Evolutionary conservation across 768 basidiomycete genomes (phyloP), one percentile per base, ranked within the genome.

Genomic region (Tricholoma hemisulphureum): DNA sequence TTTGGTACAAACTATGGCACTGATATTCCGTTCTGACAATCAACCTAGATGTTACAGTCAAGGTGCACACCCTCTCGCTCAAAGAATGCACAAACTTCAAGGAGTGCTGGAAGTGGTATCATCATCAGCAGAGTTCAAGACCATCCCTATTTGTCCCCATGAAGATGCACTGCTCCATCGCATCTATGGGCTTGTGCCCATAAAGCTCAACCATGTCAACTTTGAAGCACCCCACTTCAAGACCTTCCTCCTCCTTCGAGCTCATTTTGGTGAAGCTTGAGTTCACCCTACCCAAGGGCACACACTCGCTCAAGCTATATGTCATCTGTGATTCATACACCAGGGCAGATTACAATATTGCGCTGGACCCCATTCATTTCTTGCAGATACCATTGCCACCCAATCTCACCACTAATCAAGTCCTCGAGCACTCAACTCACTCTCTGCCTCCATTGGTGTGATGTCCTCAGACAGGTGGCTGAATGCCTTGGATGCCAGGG

Each of bases 161-260:
- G 97, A 98, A 75, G 92, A 94, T 53, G 68, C 79, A 0, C 73
- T 96, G 2, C 83, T 97, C 8, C 86, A 88, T 41, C 86, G 93
- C 8, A 92, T 97, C 59, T 98, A 98, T 69, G 94, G 98, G 68
- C 92, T 95, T 20, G 89, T 96, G 1, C 96, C 96, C 1, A 95
- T 98, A 77, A 98, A 98, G 75, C 82, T 98, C 37, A 87, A 91
- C 49, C 68, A 69, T 1, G 74, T 69, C 58, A 91, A 98, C 73
- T 98, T 93, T 73, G 93, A 95, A 67, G 89, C 91, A 16, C 97
- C 96, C 0, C 88, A 96, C 69, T 98, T 98, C 88, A 98, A 99
- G 78, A 95, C 95, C 0, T 97, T 96, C 87, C 80, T 98, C 28
- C 84, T 98, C 1, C 81, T 99, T 1, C 95, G 98, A 69, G 95